Evolutionary conservation across 306 rosid species (phyloP), one percentile per base, ranked within the genome.

Genomic region (Sindora glabra): DNA sequence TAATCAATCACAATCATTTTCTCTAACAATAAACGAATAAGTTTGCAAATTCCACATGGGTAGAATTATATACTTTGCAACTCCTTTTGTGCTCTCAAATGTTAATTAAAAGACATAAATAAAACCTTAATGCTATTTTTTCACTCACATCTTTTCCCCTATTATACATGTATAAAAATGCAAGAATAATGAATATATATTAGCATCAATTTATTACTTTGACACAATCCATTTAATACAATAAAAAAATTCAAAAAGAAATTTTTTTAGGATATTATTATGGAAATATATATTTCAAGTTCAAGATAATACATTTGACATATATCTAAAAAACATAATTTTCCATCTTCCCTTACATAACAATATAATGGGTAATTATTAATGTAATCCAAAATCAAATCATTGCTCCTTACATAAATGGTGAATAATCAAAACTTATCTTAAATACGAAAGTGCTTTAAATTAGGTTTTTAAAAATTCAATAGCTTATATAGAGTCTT

Each of bases 81-180:
- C 27, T 10, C 68, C 97, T 54, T 87, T 84, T 0, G 70, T 71
- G 49, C 89, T 87, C 82, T 87, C 94, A 51, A 90, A 90, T 48
- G 82, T 90, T 11, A 96, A 87, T 67, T 87, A 95, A 37, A 87
- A 90, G 4, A 85, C 65, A 70, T 90, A 95, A 68, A 96, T 87
- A 73, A 72, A 87, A 57, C 97, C 97, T 67, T 87, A 86, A 74
- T 90, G 94, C 70, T 80, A 5, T 46, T 85, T 90, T 64, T 87
- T 89, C 65, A 80, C 96, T 84, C 55, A 87, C 75, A 64, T 90
- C 94, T 56, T 47, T 87, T 32, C 96, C 96, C 82, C 96, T 87
- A 71, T 48, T 61, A n/a, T n/a, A n/a, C n/a, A 56, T 49, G 61
- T 52, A 53, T 47, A 25, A 38, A 40, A 48, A 69, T 15, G 48